These are phyloP conservation scores for Pseudocercospora fijiensis DNA, from an alignment of 2,329 filamentous ascomycete species.

Conservation along the genomic window DNA sequence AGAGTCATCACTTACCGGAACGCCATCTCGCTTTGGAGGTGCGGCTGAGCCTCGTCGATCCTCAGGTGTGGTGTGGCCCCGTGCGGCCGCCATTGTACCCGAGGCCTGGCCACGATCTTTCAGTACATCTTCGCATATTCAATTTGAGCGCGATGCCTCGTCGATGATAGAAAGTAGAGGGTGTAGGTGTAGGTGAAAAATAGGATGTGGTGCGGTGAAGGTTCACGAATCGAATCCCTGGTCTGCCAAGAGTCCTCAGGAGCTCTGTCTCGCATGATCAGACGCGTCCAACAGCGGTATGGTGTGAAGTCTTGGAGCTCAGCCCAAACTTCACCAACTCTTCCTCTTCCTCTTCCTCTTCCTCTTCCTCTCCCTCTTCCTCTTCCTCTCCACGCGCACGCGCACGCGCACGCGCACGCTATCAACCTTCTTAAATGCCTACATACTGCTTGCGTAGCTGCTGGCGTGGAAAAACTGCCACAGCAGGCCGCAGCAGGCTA, in stretches of 20 bases:
- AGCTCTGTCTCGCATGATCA: no score
- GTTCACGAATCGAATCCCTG: background rate
- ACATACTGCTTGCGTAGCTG: no score
- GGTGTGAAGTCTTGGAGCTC: no score
- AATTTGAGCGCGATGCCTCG: background rate
- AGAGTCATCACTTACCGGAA: background rate
- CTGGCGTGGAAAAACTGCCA: no score
- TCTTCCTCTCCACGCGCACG: no score
- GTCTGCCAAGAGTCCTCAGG: background rate
- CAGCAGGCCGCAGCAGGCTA: no score
- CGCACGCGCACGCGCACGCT: no score
- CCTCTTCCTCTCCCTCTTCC: no score
- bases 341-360: no score
- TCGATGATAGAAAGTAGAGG: background rate
- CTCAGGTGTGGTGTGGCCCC: background rate
- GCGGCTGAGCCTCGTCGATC: background rate
- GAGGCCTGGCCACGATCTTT: background rate
- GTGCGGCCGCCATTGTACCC: background rate
- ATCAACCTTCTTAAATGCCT: no score
- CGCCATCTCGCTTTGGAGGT: background rate
- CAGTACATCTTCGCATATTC: background rate
- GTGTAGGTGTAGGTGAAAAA: background rate
- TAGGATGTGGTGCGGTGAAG: background rate
- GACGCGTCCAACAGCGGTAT: no score
- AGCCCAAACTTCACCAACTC: no score